These are phyloP conservation scores for Blastosporella zonata DNA, from an alignment of 1,284 basidiomycete species.

Conservation along the genomic window DNA sequence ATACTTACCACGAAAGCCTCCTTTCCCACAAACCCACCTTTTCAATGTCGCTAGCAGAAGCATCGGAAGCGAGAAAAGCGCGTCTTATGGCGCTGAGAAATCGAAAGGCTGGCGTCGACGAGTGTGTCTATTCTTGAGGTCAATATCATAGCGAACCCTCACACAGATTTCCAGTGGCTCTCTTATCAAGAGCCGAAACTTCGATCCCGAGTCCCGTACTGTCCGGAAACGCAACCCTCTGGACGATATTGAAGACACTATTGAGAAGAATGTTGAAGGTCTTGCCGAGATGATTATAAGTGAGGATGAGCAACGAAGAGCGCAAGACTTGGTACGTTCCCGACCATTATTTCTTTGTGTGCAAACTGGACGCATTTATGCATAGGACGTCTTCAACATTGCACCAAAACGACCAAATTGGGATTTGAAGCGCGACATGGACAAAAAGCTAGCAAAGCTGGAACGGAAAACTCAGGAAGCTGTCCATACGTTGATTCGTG, in stretches of 20 bases:
- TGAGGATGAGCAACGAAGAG: conserved; percentile 81
- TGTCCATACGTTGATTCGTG: conserved; percentile 90
- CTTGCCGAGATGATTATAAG: conserved; percentile 81
- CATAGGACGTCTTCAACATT: conserved; percentile 92
- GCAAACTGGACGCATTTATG: background rate
- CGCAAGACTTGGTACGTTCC: conserved; percentile 82
- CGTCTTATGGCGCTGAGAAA: conserved; percentile 80
- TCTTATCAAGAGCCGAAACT: conserved; percentile 78
- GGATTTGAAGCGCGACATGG: conserved; percentile 95
- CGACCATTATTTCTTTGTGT: conserved; percentile 17
- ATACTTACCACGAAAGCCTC: background rate
- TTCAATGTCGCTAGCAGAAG: conserved; percentile 78
- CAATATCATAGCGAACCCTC: background rate
- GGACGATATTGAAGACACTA: conserved; percentile 74
- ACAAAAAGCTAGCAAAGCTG: conserved; percentile 85
- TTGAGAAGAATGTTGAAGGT: conserved; percentile 84
- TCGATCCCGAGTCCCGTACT: conserved; percentile 81
- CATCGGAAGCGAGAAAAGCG: conserved; percentile 82
- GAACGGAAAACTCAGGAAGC: conserved; percentile 90
- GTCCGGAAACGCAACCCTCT: conserved; percentile 59
- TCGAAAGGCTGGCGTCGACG: conserved; percentile 61
- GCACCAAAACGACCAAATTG: conserved; percentile 96
- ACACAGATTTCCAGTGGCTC: conserved; percentile 34
- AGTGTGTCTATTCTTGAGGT: conserved; percentile 32
- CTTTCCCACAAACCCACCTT: background rate